A percentile compares a stretch with the other conserved stretches of the same genome.
Evolutionary conservation across 495 filamentous ascomycete genomes (phyloP).

Genomic region (Astrocystis sublimbata): DNA sequence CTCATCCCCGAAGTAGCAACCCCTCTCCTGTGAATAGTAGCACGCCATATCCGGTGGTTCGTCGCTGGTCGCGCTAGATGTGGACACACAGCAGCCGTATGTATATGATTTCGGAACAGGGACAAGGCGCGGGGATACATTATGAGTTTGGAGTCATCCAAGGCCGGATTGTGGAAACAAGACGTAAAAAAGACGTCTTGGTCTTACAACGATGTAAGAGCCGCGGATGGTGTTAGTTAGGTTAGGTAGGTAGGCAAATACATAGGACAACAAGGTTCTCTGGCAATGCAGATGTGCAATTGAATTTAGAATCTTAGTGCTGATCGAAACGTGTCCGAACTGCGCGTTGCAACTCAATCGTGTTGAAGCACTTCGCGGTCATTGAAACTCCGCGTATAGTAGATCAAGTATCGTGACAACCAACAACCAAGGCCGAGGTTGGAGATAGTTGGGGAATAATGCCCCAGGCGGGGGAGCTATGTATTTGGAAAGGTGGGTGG

Average conservation of each 20-base stretch:
- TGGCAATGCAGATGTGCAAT: background rate
- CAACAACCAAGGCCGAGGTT: too few relatives aligned
- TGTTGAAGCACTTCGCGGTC: background rate
- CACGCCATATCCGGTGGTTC: background rate
- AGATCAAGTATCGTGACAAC: conserved; percentile 4
- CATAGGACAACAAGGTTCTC: too few relatives aligned
- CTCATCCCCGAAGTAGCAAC: conserved; percentile 27
- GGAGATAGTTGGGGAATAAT: too few relatives aligned
- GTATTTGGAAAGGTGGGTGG: too few relatives aligned
- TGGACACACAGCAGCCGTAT: background rate
- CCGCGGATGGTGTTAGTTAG: background rate
- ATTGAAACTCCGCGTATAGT: background rate
- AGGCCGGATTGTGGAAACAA: background rate
- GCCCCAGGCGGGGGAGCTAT: too few relatives aligned
- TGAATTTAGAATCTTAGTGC: background rate
- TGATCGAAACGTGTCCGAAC: background rate
- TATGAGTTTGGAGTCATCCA: background rate
- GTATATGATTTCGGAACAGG: conserved; percentile 1
- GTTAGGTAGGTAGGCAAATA: too few relatives aligned
- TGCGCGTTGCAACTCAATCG: background rate
- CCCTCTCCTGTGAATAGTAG: conserved; percentile 17
- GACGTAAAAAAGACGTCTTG: background rate
- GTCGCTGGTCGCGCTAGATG: background rate
- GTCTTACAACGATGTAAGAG: background rate
- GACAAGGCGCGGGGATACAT: background rate